Base-by-base conservation (phyloP, 1,284 basidiomycete species). In the Mixia osmundae region DNA sequence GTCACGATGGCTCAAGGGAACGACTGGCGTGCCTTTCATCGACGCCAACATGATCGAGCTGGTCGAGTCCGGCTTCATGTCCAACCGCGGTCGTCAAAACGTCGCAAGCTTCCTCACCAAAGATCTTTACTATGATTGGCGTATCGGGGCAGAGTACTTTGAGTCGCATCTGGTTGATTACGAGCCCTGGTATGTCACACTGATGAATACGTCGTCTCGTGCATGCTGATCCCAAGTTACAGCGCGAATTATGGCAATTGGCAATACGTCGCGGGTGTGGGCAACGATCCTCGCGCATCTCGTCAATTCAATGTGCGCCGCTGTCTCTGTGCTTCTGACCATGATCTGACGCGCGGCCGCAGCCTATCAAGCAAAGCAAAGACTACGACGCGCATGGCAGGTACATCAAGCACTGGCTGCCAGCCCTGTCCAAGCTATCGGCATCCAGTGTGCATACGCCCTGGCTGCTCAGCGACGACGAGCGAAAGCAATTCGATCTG, bases 241-340 rank as follows among this genome's bases (percentile, higher is more conserved):
- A 43, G 38, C 6, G 34, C 48, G 14, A 57, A 58, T 37, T 62
- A 57, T 53, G 60, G 61, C 2, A 64, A 64, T 38, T 64, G 62
- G 62, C 54, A 53, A 21, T 43, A 43, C 26, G 56, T 59, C 19
- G 61, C 61, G n/a, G 65, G 65, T 14, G 63, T 65, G 16, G 65
- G 66, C 5, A 67, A 66, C 49, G 65, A 67, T 44, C 62, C 66
- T 4, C 54, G 65, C 1, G 61, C 62, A 3, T 60, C 56, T 5
- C 49, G 65, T 20, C 62, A 65, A 44, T 67, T 66, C 56, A 67
- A 67, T 48, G n/a, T n/a, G n/a, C n/a, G n/a, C n/a, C n/a, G n/a
- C n/a, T n/a, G n/a, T n/a, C n/a, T n/a, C n/a, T n/a, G n/a, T n/a
- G n/a, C n/a, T n/a, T n/a, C n/a, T n/a, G n/a, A n/a, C n/a, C n/a